Evolutionary conservation across 2,329 filamentous ascomycete genomes (phyloP), one percentile per base, ranked within the genome.

Genomic region (Trichoderma atroviride): DNA sequence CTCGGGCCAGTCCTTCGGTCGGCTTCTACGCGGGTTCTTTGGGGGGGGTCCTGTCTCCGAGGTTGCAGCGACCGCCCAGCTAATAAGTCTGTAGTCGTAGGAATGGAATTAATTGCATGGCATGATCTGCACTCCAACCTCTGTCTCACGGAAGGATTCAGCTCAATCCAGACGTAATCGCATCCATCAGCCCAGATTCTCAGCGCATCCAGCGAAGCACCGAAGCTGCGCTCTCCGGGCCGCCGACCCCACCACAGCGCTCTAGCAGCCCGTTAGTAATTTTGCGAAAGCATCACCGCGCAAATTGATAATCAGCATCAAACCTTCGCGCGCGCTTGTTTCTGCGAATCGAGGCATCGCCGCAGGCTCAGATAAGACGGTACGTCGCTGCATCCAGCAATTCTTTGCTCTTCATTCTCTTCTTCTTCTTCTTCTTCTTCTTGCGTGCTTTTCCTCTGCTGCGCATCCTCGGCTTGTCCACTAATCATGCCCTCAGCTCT

Each of bases 301-400:
- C 52, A 63, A 62, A 69, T 69, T 69, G 67, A 64, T 69, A 69
- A 69, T 69, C 67, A 64, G 29, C 60, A 63, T 58, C 40, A 62
- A 56, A 52, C 59, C 58, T 43, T 63, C 59, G 50, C 67, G 67
- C 67, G 67, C 67, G 67, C 53, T 62, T 69, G 67, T 58, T 64
- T 56, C 37, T 62, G 53, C 52, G 52, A 62, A 63, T 52, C 40
- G 50, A 63, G 37, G 24, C 37, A 63, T 58, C 47, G 24, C 27
- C 22, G 43, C 33, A n/a, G 27, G 27, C 22, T 11, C 47, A 24
- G 19, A 67, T 67, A 67, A 67, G 55, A 67, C 64, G 64, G 64
- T 67, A 67, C 27, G 64, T 52, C 22, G 64, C 64, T 56, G 47
- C 61, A 31, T n/a, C 35, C 19, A n/a, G 14, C 24, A 31, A 24